Conservation (phyloP, 331 rosid species). For the Erythrophleum ivorense region DNA sequence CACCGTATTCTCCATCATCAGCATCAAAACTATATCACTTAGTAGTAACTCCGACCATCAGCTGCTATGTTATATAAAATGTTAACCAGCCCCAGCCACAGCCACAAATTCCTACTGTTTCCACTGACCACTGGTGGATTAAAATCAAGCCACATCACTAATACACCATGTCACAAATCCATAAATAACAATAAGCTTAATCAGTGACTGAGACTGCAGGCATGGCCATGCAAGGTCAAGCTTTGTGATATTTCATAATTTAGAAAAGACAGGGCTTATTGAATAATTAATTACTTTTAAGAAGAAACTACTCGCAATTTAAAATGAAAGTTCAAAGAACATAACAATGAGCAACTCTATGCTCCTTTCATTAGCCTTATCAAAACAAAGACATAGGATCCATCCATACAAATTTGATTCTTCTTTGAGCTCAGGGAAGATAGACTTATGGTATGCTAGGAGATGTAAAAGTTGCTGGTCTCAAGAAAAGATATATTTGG, state of each 20-base stretch:
- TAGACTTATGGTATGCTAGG: background rate
- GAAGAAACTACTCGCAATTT: background rate
- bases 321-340: no score
- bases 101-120: background rate
- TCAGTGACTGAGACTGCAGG: no score
- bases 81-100: background rate
- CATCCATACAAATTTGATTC: constrained; percentile 11
- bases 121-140: no score
- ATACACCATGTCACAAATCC: no score
- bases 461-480: background rate
- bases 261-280: no score
- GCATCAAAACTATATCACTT: background rate
- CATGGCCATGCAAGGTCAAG: no score
- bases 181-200: no score
- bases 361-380: background rate
- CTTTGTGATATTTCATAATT: no score
- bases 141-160: no score
- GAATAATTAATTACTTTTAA: no score
- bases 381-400: background rate
- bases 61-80: background rate
- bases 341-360: background rate
- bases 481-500: constrained; percentile 7
- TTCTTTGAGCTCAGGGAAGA: background rate
- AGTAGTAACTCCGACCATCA: background rate
- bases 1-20: background rate